Evolutionary conservation across 1,284 basidiomycete species (phyloP), one percentile per base, ranked within the genome.

Genomic region (Cryptococcus depauperatus): DNA sequence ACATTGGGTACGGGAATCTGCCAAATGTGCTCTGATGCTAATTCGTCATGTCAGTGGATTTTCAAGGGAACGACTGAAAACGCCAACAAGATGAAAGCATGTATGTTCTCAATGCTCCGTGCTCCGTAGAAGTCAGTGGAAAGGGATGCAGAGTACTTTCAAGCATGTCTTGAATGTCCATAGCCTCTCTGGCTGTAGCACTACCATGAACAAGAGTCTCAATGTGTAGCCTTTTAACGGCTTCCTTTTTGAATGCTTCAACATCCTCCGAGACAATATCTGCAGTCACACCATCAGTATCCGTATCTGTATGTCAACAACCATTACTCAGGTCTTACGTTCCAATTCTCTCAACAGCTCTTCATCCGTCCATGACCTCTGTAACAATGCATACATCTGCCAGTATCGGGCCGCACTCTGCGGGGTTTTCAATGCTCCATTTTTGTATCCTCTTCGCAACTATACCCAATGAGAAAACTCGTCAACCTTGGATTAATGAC

Each of bases 151-250:
- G 72, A 23, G 82, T 80, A 32, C 74, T 64, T 66, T 95, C 90
- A 3, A 81, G 75, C 66, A 80, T 79, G 50, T 83, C 79, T 19
- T 83, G 80, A 21, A 97, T 76, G 44, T 73, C 68, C 43, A 83
- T 76, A 9, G 91, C 87, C 62, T 88, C 85, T 79, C 86, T 81
- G 58, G 84, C 81, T 52, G 77, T 76, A 48, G 96, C 73, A 70
- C 97, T 98, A 13, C 95, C 95, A 43, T 84, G 77, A 1, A 85
- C 81, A 13, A 98, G 74, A 33, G 85, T 83, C 48, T 84, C 80
- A 39, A 90, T 73, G 61, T 85, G 79, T 44, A 86, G 73, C 43
- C 82, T 74, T 11, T 78, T 77, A 13, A 95, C 73, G 14, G 96
- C 58, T 35, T 78, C 74, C 10, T 70, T 69, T 9, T 78, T 76